Evolutionary conservation across 1,284 basidiomycete species (phyloP), one percentile per base, ranked within the genome.

Genomic region (Boletus albobrunnescens): DNA sequence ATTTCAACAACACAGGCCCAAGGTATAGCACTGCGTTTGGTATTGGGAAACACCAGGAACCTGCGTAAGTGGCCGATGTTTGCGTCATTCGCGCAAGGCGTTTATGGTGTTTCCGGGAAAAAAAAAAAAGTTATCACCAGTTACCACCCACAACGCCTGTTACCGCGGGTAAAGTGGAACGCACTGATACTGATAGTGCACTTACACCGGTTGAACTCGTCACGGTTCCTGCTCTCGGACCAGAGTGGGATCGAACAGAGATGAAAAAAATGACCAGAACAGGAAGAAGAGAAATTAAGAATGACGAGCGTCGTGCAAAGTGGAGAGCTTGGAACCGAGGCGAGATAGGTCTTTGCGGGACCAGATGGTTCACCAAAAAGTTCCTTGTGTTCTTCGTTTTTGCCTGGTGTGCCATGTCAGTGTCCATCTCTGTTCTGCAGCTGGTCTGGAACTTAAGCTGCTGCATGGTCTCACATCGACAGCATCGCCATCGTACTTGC

Each of bases 1-100:
- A 94, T 70, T 94, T 94, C 67, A 93, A 94, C 71, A 94, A 93
- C 56, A 65, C 78, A 5, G 91, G 91, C 1, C 91, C 90, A 17
- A 74, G 77, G 53, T 94, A 93, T 65, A 86, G 86, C 58, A 67
- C 71, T 36, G 74, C 79, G 19, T 80, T 84, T 62, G 75, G 67
- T 20, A 50, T 68, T 9, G 64, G 64, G 57, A 54, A 65, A 42
- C 56, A 62, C 28, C 59, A 65, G 36, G 65, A 69, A 27, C 56
- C 66, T 36, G 70, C 58, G 73, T 77, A 47, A 54, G 69, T 61
- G 38, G n/a, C 46, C 16, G 14, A 12, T 17, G 23, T 16, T n/a
- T 50, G 17, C 23, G 6, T 31, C 14, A 14, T 31, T n/a, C 13
- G 20, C 12, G 9, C 37, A 10, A n/a, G 30, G 52, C 20, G 33